A percentile compares a stretch with the other conserved stretches of the same genome.
Evolutionary conservation across 2,329 filamentous ascomycete genomes (phyloP).

Genomic region (Ustulina deusta): DNA sequence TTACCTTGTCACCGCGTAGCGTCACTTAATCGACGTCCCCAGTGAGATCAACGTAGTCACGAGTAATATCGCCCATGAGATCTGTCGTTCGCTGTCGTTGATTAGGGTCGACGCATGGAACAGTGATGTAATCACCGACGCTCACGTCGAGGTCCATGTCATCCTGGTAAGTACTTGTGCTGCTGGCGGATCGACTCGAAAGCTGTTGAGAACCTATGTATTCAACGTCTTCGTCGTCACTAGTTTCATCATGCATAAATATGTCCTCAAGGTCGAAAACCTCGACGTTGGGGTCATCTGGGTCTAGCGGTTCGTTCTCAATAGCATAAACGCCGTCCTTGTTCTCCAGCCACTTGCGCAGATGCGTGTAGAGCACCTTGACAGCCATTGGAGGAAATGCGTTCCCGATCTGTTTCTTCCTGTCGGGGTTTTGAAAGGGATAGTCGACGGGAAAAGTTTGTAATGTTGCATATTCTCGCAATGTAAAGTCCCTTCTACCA

Average conservation of each 20-base stretch:
- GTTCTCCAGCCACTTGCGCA: slow-evolving; percentile 60
- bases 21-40: not conserved
- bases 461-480: slow-evolving; percentile 75
- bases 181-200: slow-evolving; percentile 21
- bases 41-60: slow-evolving; percentile 16
- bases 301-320: slow-evolving; percentile 41
- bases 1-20: too few relatives aligned
- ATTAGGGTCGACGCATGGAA: slow-evolving; percentile 30
- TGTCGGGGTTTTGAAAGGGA: slow-evolving; percentile 62
- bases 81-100: slow-evolving; percentile 23
- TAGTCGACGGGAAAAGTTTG: slow-evolving; percentile 76
- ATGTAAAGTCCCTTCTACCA: slow-evolving; percentile 72
- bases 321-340: slow-evolving; percentile 54
- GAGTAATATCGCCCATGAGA: not conserved
- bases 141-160: slow-evolving; percentile 43
- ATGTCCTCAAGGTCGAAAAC: slow-evolving; percentile 35
- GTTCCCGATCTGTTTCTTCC: slow-evolving; percentile 79
- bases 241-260: slow-evolving; percentile 7
- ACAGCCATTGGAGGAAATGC: slow-evolving; percentile 76
- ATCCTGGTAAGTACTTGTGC: slow-evolving; percentile 31
- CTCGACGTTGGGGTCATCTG: slow-evolving; percentile 38
- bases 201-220: slow-evolving; percentile 38
- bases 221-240: slow-evolving; percentile 37
- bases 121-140: slow-evolving; percentile 13
- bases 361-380: slow-evolving; percentile 61